Evolutionary conservation across 139 green algal genomes (phyloP), one percentile per base, ranked within the genome.

Genomic region (Chlamydomonas asymmetrica): DNA sequence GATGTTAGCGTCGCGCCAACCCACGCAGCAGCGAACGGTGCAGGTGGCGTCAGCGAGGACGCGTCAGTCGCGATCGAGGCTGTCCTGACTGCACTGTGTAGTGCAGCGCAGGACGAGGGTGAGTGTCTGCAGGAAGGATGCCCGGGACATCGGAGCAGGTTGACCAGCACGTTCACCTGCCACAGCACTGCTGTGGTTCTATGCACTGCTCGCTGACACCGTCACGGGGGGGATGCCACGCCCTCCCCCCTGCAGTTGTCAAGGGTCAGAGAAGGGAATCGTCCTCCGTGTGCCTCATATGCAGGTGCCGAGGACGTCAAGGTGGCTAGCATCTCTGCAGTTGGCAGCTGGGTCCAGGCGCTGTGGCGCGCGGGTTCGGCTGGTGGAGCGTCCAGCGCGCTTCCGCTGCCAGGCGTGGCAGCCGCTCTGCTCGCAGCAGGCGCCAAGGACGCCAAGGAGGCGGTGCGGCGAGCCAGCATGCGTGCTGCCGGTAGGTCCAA

Each of bases 231-330:
- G n/a, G n/a, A n/a, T n/a, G n/a, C n/a, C n/a, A n/a, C n/a, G n/a
- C n/a, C n/a, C n/a, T n/a, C n/a, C n/a, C n/a, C n/a, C n/a, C n/a
- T n/a, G n/a, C n/a, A n/a, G n/a, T n/a, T n/a, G n/a, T n/a, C n/a
- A n/a, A n/a, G n/a, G n/a, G n/a, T n/a, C n/a, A n/a, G n/a, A n/a
- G n/a, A n/a, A n/a, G n/a, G n/a, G n/a, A n/a, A n/a, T n/a, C n/a
- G n/a, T n/a, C n/a, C n/a, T n/a, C n/a, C n/a, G 37, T 10, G 59
- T 22, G 5, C n/a, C 39, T 32, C 41, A 31, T 23, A n/a, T 27
- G 67, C 76, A 81, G 76, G 78, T 13, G 59, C 65, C 38, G 77
- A 84, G 69, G 78, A 84, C 35, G 82, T 79, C 54, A 92, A 91
- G 78, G 29, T 85, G 20, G 62, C 64, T 0, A 52, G 89, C 38